A percentile compares a stretch with the other conserved stretches of the same genome.
Evolutionary conservation across 805 yeast species (phyloP).

Genomic region (Candida caryicola): DNA sequence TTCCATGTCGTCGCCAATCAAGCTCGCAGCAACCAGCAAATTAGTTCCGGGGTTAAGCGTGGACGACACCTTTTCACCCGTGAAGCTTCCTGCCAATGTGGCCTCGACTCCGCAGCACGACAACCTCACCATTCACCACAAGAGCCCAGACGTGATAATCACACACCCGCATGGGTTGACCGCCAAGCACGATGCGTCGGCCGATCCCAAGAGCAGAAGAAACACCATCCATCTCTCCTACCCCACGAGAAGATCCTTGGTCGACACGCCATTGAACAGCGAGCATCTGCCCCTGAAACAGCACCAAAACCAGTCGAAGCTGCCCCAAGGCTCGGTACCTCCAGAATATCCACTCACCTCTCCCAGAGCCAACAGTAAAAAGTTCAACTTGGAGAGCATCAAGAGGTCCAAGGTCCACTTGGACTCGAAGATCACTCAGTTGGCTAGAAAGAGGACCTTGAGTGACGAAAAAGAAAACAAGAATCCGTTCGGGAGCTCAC

Average conservation of each 20-base stretch:
- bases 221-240: conserved; percentile 14
- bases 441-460: conserved; percentile 7
- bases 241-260: conserved; percentile 8
- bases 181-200: conserved; percentile 29
- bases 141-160: conserved; percentile 7
- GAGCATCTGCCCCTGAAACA: conserved; percentile 1
- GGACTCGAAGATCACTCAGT: conserved; percentile 14
- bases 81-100: conserved; percentile 10
- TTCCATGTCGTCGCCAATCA: conserved; percentile 6
- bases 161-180: conserved; percentile 45
- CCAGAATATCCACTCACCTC: conserved; percentile 11
- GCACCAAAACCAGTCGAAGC: not conserved
- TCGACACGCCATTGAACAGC: conserved; percentile 10
- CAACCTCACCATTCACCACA: conserved; percentile 1
- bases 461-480: conserved; percentile 8
- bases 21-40: conserved; percentile 1
- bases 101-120: conserved; percentile 7
- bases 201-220: conserved; percentile 16
- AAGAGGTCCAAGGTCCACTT: conserved; percentile 15
- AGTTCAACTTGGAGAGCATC: conserved; percentile 10
- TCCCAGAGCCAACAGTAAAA: conserved; percentile 10
- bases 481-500: conserved; percentile 17
- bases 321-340: conserved; percentile 1
- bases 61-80: conserved; percentile 15
- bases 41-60: conserved; percentile 1